Conservation (phyloP, 2,329 filamentous ascomycete species). For the Xylariaceae sp. region DNA sequence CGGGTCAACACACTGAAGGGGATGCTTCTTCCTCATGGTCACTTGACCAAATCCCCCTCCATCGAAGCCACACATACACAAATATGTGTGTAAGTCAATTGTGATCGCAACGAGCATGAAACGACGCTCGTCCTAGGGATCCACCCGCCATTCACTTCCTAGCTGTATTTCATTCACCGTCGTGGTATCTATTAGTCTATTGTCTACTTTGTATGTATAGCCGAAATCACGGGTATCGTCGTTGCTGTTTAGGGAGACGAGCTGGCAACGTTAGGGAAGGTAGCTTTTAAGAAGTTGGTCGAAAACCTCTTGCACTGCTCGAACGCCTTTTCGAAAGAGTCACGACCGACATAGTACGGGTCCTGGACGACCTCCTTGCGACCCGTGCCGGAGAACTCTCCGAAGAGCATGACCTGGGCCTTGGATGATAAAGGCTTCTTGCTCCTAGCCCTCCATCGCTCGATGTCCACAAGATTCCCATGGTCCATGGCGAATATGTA, state of each 20-base stretch:
- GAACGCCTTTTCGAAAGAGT: slow-evolving; percentile 85
- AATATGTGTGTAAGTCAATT: too few relatives aligned
- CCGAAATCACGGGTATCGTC: slow-evolving; percentile 16
- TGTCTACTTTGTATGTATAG: background rate
- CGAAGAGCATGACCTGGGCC: slow-evolving; percentile 79
- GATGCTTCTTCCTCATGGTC: too few relatives aligned
- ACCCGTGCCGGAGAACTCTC: slow-evolving; percentile 71
- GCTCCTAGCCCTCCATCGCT: slow-evolving; percentile 55
- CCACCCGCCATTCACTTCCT: background rate
- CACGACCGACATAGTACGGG: slow-evolving; percentile 86
- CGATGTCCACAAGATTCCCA: slow-evolving; percentile 79
- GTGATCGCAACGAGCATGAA: background rate
- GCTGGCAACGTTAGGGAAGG: slow-evolving; percentile 45
- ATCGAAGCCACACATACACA: background rate
- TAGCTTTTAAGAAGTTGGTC: slow-evolving; percentile 70
- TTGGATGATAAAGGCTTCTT: slow-evolving; percentile 58
- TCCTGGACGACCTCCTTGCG: slow-evolving; percentile 76
- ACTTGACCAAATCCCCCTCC: background rate
- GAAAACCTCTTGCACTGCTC: slow-evolving; percentile 80
- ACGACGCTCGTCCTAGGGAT: background rate
- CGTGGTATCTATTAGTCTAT: background rate
- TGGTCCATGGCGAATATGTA: slow-evolving; percentile 96
- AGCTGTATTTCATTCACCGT: background rate
- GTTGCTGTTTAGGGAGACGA: slow-evolving; percentile 19
- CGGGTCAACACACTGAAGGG: too few relatives aligned